These are phyloP conservation scores for Spathaspora girioi DNA, from an alignment of 805 yeast species.

Conservation along the genomic window DNA sequence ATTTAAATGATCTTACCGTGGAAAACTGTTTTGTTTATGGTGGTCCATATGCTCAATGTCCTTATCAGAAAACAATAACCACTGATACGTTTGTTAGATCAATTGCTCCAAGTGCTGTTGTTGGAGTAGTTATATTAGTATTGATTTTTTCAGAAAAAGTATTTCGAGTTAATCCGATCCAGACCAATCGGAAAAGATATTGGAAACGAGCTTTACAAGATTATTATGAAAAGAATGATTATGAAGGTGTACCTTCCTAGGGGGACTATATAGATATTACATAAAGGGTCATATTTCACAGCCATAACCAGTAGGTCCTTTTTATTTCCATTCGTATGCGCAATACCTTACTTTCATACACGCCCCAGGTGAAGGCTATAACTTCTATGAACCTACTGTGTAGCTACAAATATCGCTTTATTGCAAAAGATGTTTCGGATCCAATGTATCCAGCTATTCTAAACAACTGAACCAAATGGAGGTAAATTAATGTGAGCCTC, in stretches of 20 bases:
- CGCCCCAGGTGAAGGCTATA: too few species aligned
- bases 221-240: constrained; percentile 57
- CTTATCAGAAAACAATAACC: constrained; percentile 59
- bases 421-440: too few species aligned
- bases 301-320: too few species aligned
- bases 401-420: too few species aligned
- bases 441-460: too few species aligned
- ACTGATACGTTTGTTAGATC: constrained; percentile 55
- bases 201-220: constrained; percentile 58
- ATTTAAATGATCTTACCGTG: constrained; percentile 72
- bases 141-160: constrained; percentile 51
- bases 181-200: constrained; percentile 59
- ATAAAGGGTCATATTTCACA: too few species aligned
- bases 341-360: too few species aligned
- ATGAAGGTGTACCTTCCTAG: constrained; percentile 85
- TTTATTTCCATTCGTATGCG: too few species aligned
- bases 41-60: constrained; percentile 74
- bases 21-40: constrained; percentile 83
- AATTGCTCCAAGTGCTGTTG: constrained; percentile 64
- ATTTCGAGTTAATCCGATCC: constrained; percentile 62
- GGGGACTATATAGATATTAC: neutral
- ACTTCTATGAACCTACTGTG: too few species aligned
- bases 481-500: neutral
- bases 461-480: too few species aligned
- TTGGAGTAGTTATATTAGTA: constrained; percentile 49